Percentiles rank a stretch among this genome's conserved stretches.
Evolutionary conservation across 2,329 filamentous ascomycete species (phyloP).

Genomic region (Phoma sp.): DNA sequence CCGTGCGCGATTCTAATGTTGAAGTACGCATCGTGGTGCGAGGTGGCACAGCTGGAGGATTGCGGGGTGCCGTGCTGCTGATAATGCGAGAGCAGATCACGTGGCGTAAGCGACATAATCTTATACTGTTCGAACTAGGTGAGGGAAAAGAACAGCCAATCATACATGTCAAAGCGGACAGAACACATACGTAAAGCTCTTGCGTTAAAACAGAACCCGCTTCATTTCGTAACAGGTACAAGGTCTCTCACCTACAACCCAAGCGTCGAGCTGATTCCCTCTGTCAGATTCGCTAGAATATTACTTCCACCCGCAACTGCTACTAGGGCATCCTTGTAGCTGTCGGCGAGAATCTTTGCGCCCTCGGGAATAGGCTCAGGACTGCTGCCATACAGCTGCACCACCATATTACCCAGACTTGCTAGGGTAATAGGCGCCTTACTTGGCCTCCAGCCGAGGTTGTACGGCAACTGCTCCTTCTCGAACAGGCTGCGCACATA

Average conservation of each 20-base stretch:
- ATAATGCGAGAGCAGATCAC: no score
- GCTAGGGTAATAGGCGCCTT: constrained; percentile 19
- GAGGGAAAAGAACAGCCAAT: no score
- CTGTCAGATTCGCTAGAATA: constrained; percentile 20
- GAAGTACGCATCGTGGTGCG: no score
- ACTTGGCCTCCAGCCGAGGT: constrained; percentile 24
- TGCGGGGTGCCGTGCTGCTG: no score
- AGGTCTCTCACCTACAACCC: constrained; percentile 1
- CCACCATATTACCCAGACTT: constrained; percentile 22
- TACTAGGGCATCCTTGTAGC: constrained; percentile 23
- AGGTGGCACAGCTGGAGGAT: no score
- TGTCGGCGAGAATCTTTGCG: constrained; percentile 11
- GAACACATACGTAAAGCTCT: no score
- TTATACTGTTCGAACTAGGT: no score
- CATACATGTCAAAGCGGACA: no score
- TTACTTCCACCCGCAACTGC: constrained; percentile 16
- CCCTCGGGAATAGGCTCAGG: constrained; percentile 19
- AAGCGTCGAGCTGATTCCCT: constrained; percentile 19
- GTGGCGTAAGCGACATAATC: no score
- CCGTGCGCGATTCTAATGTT: no score
- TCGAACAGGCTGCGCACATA: constrained; percentile 24
- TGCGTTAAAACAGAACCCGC: no score
- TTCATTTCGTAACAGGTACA: no score
- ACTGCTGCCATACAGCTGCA: constrained; percentile 5
- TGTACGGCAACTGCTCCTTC: constrained; percentile 23